Evolutionary conservation across 2,329 filamentous ascomycete genomes (phyloP), one percentile per base, ranked within the genome.

Genomic region (Talaromyces marneffei): DNA sequence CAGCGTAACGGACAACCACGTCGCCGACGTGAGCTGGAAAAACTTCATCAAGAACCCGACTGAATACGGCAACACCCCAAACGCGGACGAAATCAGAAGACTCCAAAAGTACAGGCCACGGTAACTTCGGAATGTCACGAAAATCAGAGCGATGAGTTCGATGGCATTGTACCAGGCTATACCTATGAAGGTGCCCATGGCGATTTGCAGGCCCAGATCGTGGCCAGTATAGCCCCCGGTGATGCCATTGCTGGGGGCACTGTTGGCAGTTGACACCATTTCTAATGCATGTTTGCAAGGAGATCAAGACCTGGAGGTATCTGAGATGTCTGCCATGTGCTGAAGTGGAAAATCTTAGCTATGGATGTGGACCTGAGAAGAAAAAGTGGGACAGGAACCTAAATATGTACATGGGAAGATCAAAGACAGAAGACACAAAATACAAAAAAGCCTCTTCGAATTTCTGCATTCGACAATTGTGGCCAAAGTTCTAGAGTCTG

Each of bases 31-130:
- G 63, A 77, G 63, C 10, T 71, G 65, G 66, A 79, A 80, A 66
- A 78, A 79, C 63, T 80, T 80, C 65, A 82, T 69, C 29, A 82
- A 61, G 65, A 80, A 80, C 3, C 78, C 79, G 10, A 80, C 65
- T 2, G 76, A 74, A 66, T 81, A 78, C 2, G 78, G 74, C 4
- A 79, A 67, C 37, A 81, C 72, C 25, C 80, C 80, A 29, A 74
- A 56, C 12, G 74, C 71, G 10, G 77, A 77, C 1, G 79, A 75
- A 10, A 78, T 63, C n/a, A 82, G 64, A 48, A 80, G 68, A 63
- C 76, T 78, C 76, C 78, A 82, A 67, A 82, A 82, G 69, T 82
- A 82, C 9, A 81, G 71, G 3, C 79, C 78, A 29, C 68, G 71
- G 54, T 77, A 79, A 57, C 72, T 70, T 46, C 73, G 75, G 64